These are phyloP conservation scores for Trichoderma atroviride DNA, from an alignment of 2,329 filamentous ascomycete genomes.

Conservation along the genomic window DNA sequence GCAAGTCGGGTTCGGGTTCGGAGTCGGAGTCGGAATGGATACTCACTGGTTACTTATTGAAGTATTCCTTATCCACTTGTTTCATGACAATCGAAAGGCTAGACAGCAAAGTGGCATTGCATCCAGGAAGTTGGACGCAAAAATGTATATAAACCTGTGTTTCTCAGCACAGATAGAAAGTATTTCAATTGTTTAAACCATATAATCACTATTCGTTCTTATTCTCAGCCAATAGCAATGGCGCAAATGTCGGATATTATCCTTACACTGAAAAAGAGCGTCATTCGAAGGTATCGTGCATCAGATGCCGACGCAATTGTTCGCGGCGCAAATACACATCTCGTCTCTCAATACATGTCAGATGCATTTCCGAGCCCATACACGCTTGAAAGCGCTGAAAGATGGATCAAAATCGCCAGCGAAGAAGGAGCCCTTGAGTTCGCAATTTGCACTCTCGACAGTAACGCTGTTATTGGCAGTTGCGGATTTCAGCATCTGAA, in stretches of 20 bases:
- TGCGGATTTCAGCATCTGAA: constrained; percentile 7
- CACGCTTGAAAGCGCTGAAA: neutral
- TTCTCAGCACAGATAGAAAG: neutral
- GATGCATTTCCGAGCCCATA: constrained; percentile 8
- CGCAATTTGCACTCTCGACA: constrained; percentile 1
- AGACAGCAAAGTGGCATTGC: neutral
- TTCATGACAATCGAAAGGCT: neutral
- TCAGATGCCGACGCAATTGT: neutral
- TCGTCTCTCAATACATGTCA: constrained; percentile 8
- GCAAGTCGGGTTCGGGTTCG: neutral
- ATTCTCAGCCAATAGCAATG: neutral
- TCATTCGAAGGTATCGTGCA: neutral
- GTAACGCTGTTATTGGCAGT: neutral
- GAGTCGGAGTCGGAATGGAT: neutral
- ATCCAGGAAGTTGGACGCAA: neutral
- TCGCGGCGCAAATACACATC: neutral
- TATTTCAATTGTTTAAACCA: neutral
- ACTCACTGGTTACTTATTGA: neutral
- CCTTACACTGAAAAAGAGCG: neutral
- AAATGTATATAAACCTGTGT: neutral
- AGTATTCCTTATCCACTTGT: neutral
- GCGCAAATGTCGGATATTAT: neutral
- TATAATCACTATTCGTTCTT: neutral
- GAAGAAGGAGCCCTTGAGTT: constrained; percentile 2
- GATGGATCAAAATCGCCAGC: neutral